Base-by-base conservation (phyloP, 1,284 basidiomycete species). In the Rhodotorula sp. region DNA sequence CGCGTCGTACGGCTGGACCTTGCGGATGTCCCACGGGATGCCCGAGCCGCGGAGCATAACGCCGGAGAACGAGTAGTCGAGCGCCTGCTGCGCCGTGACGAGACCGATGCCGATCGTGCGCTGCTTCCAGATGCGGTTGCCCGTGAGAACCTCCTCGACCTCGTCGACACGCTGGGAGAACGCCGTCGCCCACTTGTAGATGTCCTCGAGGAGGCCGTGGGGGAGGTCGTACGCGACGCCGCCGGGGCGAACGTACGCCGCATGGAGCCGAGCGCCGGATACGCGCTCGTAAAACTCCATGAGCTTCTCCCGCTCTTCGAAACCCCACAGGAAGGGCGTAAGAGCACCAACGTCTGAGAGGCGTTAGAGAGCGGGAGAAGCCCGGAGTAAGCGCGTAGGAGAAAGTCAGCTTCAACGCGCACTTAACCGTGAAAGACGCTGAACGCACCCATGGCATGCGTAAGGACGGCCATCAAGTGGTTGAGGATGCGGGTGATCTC, bases 201-300 rank as follows among this genome's bases (percentile, higher is more conserved):
- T 97, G 81, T 99, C 96, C 76, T 98, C 91, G 51, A 99, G 86
- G 47, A 99, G 84, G 24, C 95, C 95, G 77, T 97, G 94, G 10
- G 95, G 95, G 58, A 99, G 84, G 79, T 99, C 96, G 80, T 94
- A 98, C 2, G 96, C 94, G 59, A 99, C 96, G 78, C 96, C 95
- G 74, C 95, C 95, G 7, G 95, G 96, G 71, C 95, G 91, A 59
- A 99, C 89, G 81, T 98, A 99, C n/a, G 95, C 95, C 10, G 94
- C 89, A 80, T 99, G 95, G 78, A 99, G 85, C 70, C 95, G 93
- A 4, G 95, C 95, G 76, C 95, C 95, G 15, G 94, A 98, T 47
- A 99, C 94, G 68, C 95, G 92, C 83, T 99, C 95, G 82, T 99
- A 98, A 83, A 99, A 99, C 81, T 99, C 95, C 95, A 98, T 98